phyloP scores from a whole-genome alignment of 1,284 basidiomycete genomes.

The Trametes hirsuta region DNA sequence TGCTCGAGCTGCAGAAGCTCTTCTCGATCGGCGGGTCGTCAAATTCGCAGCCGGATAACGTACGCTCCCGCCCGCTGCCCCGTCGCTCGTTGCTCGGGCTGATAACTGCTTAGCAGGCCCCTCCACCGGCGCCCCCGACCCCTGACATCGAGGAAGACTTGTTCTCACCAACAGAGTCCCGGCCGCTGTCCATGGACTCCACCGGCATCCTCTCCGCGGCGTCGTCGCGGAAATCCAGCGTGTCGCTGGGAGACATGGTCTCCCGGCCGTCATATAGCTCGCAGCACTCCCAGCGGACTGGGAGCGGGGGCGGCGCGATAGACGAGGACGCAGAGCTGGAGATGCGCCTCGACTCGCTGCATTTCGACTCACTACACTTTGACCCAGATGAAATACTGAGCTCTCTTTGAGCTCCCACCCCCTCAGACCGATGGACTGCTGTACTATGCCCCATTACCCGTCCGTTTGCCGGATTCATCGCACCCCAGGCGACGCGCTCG shows the following conservation, averaged over 20 bases:
- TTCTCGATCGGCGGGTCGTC: constrained; percentile 26
- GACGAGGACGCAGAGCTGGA: constrained; percentile 49
- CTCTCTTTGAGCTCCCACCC: constrained; percentile 36
- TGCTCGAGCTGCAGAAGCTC: constrained; percentile 36
- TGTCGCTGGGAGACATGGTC: constrained; percentile 4
- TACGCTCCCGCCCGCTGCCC: not conserved
- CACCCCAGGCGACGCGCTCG: not conserved
- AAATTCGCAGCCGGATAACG: constrained; percentile 9
- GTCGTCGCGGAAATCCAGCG: constrained; percentile 14
- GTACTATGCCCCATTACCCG: too few relatives aligned
- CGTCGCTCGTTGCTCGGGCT: not conserved
- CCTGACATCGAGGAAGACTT: constrained; percentile 9
- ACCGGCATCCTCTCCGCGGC: constrained; percentile 14
- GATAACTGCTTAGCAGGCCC: not conserved
- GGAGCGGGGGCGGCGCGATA: not conserved
- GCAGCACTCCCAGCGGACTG: not conserved
- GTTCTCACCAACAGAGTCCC: constrained; percentile 12
- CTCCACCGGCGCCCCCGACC: not conserved
- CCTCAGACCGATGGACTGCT: too few relatives aligned
- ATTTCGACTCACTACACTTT: constrained; percentile 69
- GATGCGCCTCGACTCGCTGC: constrained; percentile 68
- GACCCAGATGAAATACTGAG: constrained; percentile 49
- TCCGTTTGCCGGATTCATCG: too few relatives aligned
- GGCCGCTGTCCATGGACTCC: constrained; percentile 17
- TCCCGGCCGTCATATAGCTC: constrained; percentile 16